A percentile compares a stretch with the other conserved stretches of the same genome.
phyloP scores from a whole-genome alignment of 805 yeast genomes.

The Wickerhamiella allomyrinae region DNA sequence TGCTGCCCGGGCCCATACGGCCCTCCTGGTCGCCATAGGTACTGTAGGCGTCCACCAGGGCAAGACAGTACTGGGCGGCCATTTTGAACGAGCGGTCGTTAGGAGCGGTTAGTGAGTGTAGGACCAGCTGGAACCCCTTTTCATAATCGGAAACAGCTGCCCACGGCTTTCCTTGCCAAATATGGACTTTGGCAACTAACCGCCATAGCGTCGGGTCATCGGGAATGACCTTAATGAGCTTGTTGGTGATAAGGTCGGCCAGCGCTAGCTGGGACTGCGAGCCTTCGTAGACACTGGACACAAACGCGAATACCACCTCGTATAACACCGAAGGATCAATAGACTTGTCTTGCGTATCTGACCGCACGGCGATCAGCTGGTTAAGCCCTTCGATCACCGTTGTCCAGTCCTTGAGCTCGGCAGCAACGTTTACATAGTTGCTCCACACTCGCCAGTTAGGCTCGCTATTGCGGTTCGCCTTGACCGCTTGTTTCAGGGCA shows the following conservation, averaged over 20 bases:
- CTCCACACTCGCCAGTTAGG: constrained; percentile 86
- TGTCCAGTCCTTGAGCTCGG: constrained; percentile 72
- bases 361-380: constrained; percentile 43
- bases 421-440: constrained; percentile 70
- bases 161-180: constrained; percentile 86
- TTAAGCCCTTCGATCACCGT: constrained; percentile 69
- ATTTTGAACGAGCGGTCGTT: constrained; percentile 56
- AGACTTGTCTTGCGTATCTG: constrained; percentile 39
- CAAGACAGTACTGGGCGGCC: constrained; percentile 65
- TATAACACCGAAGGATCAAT: constrained; percentile 63
- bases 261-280: constrained; percentile 34
- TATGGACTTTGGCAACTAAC: constrained; percentile 66
- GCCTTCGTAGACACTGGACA: not conserved
- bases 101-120: constrained; percentile 47
- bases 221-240: constrained; percentile 57
- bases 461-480: constrained; percentile 42
- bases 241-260: constrained; percentile 53
- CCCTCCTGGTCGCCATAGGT: constrained; percentile 59
- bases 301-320: constrained; percentile 41
- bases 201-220: constrained; percentile 61
- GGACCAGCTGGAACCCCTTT: constrained; percentile 65
- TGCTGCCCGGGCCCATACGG: constrained; percentile 46
- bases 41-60: constrained; percentile 73
- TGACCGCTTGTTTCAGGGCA: constrained; percentile 69
- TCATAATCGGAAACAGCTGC: constrained; percentile 71